Evolutionary conservation across 2,329 filamentous ascomycete species (phyloP).

Genomic region (Fusarium heterosporum): DNA sequence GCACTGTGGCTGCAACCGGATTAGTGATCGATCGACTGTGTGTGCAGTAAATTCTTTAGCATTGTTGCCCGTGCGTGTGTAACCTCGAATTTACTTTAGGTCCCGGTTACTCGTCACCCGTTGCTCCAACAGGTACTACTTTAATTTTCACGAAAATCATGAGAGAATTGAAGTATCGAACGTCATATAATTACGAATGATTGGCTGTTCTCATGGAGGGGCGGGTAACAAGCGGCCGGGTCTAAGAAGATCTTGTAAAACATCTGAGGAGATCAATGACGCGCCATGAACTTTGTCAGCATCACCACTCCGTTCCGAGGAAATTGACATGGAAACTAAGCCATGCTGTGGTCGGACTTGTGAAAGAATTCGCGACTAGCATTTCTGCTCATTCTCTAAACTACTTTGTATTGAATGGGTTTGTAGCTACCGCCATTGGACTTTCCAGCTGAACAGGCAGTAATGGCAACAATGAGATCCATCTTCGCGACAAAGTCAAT

Average conservation of each 20-base stretch:
- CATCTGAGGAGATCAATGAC: not conserved
- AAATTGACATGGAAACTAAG: not conserved
- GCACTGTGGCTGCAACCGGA: not conserved
- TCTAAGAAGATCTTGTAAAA: not conserved
- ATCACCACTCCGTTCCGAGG: not conserved
- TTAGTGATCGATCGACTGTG: not conserved
- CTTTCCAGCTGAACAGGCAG: conserved; percentile 7
- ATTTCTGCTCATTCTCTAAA: not conserved
- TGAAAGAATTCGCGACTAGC: not conserved
- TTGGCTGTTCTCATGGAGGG: not conserved
- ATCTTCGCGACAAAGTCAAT: conserved; percentile 8
- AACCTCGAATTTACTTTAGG: too few relatives aligned
- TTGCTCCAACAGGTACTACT: too few relatives aligned
- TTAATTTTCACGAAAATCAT: not conserved
- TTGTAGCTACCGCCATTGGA: conserved; percentile 8
- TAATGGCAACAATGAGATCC: conserved; percentile 10
- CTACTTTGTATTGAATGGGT: conserved; percentile 4
- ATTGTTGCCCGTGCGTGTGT: not conserved
- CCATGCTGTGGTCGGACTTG: too few relatives aligned
- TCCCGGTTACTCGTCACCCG: too few relatives aligned
- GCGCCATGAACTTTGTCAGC: not conserved
- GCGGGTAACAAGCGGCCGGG: not conserved
- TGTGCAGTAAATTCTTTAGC: not conserved
- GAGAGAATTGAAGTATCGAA: not conserved
- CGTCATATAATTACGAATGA: not conserved